Evolutionary conservation across 148 eudicot species (phyloP).

Genomic region (Pharnaceum exiguum): DNA sequence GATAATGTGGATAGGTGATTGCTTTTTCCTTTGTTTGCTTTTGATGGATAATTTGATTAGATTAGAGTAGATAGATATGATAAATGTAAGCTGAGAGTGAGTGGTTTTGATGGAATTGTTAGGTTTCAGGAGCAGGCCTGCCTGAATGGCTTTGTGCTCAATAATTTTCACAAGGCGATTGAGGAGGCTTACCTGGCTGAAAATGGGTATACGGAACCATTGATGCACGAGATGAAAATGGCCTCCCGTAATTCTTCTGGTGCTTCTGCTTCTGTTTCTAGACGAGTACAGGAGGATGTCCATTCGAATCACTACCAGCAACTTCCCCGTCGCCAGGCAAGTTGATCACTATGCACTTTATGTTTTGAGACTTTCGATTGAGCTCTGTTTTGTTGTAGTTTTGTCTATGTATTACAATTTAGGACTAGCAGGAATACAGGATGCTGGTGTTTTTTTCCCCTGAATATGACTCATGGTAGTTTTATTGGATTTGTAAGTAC

Average conservation of each 20-base stretch:
- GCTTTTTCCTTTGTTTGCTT: constrained; percentile 3
- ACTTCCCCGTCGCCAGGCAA: constrained; percentile 45
- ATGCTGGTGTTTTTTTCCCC: too few species aligned
- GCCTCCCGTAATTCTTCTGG: constrained; percentile 67
- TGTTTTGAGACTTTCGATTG: neutral
- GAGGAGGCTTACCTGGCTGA: constrained; percentile 96
- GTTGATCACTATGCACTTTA: constrained; percentile 23
- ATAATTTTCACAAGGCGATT: constrained; percentile 71
- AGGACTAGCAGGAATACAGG: too few species aligned
- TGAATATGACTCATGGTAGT: too few species aligned
- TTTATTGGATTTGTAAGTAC: too few species aligned
- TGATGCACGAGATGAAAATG: constrained; percentile 72
- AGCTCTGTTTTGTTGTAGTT: neutral
- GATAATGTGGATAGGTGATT: constrained; percentile 75
- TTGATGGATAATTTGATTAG: too few species aligned
- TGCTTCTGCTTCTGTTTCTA: constrained; percentile 38
- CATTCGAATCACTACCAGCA: constrained; percentile 53
- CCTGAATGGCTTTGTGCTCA: constrained; percentile 51
- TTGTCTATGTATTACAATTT: neutral
- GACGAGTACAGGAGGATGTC: constrained; percentile 45
- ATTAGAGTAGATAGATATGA: too few species aligned
- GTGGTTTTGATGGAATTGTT: constrained; percentile 17
- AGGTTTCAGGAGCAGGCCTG: constrained; percentile 89
- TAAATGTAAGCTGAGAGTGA: constrained; percentile 5
- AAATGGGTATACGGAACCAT: constrained; percentile 71